Base-by-base conservation (phyloP, 2,329 filamentous ascomycete genomes). In the Penicillium sp. region DNA sequence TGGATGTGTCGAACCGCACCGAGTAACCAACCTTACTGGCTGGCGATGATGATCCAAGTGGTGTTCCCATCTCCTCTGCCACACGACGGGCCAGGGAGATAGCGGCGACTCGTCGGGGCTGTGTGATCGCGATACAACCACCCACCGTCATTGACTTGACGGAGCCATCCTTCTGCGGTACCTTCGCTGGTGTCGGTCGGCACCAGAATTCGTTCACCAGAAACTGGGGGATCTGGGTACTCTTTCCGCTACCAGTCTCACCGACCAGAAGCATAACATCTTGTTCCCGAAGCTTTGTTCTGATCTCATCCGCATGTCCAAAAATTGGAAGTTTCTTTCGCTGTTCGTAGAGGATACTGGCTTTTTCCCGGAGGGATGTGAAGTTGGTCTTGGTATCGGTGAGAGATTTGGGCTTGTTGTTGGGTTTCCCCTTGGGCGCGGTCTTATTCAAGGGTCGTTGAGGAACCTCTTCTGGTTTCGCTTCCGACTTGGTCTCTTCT, bases 201-300 rank as follows among this genome's bases (percentile, higher is more conserved):
- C 92, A 96, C 92, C 93, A 98, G 7, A 85, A 76, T 68, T 97
- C 90, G 26, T 81, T 78, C 46, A 89, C 84, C 8, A 99, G 79
- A 61, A 96, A 97, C 69, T 98, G 95, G 0, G 95, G 93, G 0
- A 97, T 88, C 75, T 99, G 95, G 0, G 95, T 99, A 78, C 90
- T 96, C 77, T 99, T 99, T 71, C 95, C 95, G 14, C 91, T 96
- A 72, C 95, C 95, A 0, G 95, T 99, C 74, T 98, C 93, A 78
- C 93, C 93, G 2, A 95, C 89, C 14, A 99, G 79, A 0, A 99
- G 82, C 51, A 99, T 83, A 1, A 96, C 85, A 67, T 96, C 85
- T 60, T 85, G 87, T 33, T 84, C 77, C 13, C 79, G 79, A 7
- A 96, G 76, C 2, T 84, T 80, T 16, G 80, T 70, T 35, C 86